These are phyloP conservation scores for Physcomitrellopsis africana DNA, from an alignment of 225 moss, liverwort and hornwort genomes.

Conservation along the genomic window DNA sequence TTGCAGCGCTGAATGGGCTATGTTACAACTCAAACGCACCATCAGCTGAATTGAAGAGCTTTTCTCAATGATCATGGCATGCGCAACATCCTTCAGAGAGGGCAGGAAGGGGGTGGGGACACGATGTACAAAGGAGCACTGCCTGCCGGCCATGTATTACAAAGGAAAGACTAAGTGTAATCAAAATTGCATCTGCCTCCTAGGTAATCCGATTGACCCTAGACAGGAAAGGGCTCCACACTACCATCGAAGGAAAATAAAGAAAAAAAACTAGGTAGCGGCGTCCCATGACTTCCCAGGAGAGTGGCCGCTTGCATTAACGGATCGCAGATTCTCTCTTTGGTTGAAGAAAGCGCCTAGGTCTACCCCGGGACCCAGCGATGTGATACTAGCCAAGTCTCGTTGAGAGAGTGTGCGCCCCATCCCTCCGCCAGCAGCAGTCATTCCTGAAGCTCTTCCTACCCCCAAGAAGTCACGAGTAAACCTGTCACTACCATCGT, in stretches of 20 bases:
- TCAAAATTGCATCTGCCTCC: slow-evolving; percentile 64
- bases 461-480: slow-evolving; percentile 98
- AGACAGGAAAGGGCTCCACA: slow-evolving; percentile 49
- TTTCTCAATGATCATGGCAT: slow-evolving; percentile 43
- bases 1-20: slow-evolving; percentile 42
- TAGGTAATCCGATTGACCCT: slow-evolving; percentile 40
- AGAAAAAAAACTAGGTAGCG: slow-evolving; percentile 60
- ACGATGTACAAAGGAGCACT: slow-evolving; percentile 61
- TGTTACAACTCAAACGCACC: slow-evolving; percentile 57
- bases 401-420: slow-evolving; percentile 86
- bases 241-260: slow-evolving; percentile 44
- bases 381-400: slow-evolving; percentile 80
- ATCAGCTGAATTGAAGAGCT: slow-evolving; percentile 50
- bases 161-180: slow-evolving; percentile 51
- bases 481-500: slow-evolving; percentile 91
- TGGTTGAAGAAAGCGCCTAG: slow-evolving; percentile 84
- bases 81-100: slow-evolving; percentile 45
- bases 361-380: slow-evolving; percentile 85
- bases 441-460: slow-evolving; percentile 75
- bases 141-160: slow-evolving; percentile 61
- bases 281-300: slow-evolving; percentile 97
- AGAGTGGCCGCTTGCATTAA: slow-evolving; percentile 86
- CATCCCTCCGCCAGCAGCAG: slow-evolving; percentile 73
- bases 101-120: slow-evolving; percentile 12
- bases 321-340: slow-evolving; percentile 77